A percentile compares a stretch with the other conserved stretches of the same genome.
Evolutionary conservation across 2,329 filamentous ascomycete species (phyloP).

Genomic region (Colletotrichum salicis): DNA sequence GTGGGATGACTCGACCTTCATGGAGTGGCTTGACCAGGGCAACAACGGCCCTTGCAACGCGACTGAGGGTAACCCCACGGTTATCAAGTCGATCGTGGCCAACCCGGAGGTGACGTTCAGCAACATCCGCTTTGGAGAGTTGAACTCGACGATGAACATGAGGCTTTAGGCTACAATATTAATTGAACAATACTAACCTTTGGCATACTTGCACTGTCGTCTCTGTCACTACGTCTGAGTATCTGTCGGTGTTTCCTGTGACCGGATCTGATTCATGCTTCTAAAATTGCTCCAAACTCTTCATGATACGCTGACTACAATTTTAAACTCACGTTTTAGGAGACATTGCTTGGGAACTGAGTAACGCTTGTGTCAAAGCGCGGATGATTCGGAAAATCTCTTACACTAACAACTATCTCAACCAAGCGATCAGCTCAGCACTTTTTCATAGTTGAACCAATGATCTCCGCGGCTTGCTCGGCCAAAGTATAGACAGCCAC

Average conservation of each 20-base stretch:
- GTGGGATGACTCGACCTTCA: conserved; percentile 63
- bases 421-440: not conserved
- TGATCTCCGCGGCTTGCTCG: conserved; percentile 69
- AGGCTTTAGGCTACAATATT: not conserved
- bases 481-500: conserved; percentile 65
- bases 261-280: too few relatives aligned
- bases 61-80: conserved; percentile 62
- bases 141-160: conserved; percentile 49
- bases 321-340: too few relatives aligned
- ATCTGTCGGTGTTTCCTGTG: too few relatives aligned
- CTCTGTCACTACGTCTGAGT: too few relatives aligned
- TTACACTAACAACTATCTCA: not conserved
- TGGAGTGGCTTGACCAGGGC: conserved; percentile 67
- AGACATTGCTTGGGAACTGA: too few relatives aligned
- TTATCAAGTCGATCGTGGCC: conserved; percentile 56
- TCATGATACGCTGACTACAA: too few relatives aligned
- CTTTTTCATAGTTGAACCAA: conserved; percentile 39
- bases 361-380: too few relatives aligned
- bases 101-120: conserved; percentile 63
- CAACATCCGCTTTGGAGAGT: conserved; percentile 67
- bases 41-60: conserved; percentile 63
- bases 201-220: too few relatives aligned
- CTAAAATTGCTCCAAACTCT: too few relatives aligned
- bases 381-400: accelerated
- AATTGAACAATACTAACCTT: not conserved